Percentiles rank a stretch among this genome's conserved stretches.
Conservation (phyloP, 352 stramenopile species). For the Globisporangium iwayamae region DNA sequence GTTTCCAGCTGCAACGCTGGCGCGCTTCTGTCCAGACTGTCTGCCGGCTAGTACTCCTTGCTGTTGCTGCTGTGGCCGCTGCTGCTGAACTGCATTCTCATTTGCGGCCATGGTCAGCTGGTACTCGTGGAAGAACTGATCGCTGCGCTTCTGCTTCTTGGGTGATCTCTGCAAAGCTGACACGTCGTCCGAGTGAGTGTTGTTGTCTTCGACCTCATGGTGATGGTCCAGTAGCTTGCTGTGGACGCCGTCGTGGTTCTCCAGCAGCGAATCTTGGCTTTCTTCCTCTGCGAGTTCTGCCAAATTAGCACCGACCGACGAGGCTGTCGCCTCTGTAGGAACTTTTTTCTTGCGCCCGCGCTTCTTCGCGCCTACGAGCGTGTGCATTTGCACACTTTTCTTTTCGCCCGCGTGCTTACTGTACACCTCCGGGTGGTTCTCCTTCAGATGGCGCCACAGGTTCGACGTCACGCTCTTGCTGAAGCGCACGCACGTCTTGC, state of each 20-base stretch:
- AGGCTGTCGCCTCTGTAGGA: not conserved
- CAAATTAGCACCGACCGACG: not conserved
- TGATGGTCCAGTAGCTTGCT: constrained; percentile 23
- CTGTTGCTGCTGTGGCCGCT: constrained; percentile 12
- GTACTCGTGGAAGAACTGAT: constrained; percentile 45
- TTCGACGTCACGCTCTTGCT: constrained; percentile 86
- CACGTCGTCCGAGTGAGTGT: constrained; percentile 11
- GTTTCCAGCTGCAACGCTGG: not conserved
- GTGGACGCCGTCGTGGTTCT: constrained; percentile 4
- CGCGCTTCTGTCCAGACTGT: not conserved
- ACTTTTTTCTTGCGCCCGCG: constrained; percentile 58
- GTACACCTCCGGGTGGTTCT: constrained; percentile 78
- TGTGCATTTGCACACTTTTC: constrained; percentile 76
- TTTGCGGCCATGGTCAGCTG: constrained; percentile 5
- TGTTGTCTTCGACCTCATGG: constrained; percentile 5
- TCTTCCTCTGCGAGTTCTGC: constrained; percentile 11
- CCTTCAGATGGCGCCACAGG: constrained; percentile 76
- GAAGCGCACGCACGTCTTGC: constrained; percentile 69
- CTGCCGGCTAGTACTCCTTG: not conserved
- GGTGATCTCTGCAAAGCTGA: constrained; percentile 1
- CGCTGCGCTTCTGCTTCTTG: constrained; percentile 41
- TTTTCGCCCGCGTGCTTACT: constrained; percentile 68
- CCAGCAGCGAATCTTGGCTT: not conserved
- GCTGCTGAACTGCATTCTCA: constrained; percentile 10
- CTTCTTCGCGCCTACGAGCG: constrained; percentile 46